These are phyloP conservation scores for Glomus cerebriforme DNA, from an alignment of 192 early-diverging fungal genomes.

Conservation along the genomic window DNA sequence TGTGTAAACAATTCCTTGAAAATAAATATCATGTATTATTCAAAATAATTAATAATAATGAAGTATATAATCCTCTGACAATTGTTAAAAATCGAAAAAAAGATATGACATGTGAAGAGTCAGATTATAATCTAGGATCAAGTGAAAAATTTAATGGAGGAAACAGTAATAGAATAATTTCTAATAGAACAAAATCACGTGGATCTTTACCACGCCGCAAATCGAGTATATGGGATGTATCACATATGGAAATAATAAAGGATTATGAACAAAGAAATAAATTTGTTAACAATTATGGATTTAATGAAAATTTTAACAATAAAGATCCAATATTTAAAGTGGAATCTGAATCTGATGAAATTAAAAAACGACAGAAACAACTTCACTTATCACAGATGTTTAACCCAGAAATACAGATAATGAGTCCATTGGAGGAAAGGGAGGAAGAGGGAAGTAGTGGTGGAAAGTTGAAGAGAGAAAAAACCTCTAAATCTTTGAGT, in stretches of 20 bases:
- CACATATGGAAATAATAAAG: slow-evolving; percentile 13
- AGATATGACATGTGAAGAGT: neutral
- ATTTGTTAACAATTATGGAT: neutral
- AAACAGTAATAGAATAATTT: neutral
- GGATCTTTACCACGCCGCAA: neutral
- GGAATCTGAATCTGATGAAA: neutral
- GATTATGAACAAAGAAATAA: slow-evolving; percentile 15
- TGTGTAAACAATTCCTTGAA: slow-evolving; percentile 27
- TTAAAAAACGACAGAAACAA: neutral
- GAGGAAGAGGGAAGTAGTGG: neutral
- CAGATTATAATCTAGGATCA: neutral
- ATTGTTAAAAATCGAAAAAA: neutral
- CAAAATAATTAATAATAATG: slow-evolving; percentile 16
- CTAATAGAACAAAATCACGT: neutral
- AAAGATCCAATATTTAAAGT: neutral
- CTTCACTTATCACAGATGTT: neutral
- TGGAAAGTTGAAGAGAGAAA: neutral
- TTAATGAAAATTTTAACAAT: no score
- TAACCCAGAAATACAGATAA: neutral
- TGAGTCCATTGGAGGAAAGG: neutral
- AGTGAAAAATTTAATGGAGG: neutral
- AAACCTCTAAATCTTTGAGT: slow-evolving; percentile 1
- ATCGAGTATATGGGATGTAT: slow-evolving; percentile 12
- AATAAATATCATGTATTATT: slow-evolving; percentile 19
- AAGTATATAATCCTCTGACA: slow-evolving; percentile 14